phyloP scores from a whole-genome alignment of 352 stramenopile species.

The Globisporangium uncinulatum region DNA sequence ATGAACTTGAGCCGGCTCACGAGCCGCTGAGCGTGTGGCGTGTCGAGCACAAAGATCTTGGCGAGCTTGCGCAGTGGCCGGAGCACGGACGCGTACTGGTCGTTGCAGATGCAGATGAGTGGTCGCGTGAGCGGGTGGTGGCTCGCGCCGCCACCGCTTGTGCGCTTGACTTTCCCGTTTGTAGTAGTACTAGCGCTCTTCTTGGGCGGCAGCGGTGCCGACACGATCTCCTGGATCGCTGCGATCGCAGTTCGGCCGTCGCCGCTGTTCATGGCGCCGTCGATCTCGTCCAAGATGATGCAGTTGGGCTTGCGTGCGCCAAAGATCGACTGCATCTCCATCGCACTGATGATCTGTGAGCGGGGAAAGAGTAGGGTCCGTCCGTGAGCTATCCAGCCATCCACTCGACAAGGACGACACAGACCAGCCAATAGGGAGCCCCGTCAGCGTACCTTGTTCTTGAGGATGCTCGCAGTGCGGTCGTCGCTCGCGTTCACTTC shows the following conservation, averaged over 20 bases:
- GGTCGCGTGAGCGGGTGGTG: slow-evolving; percentile 86
- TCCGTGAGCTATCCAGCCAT: too few species aligned
- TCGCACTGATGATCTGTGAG: slow-evolving; percentile 71
- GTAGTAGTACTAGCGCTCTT: slow-evolving; percentile 13
- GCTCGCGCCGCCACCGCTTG: slow-evolving; percentile 19
- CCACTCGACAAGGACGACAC: too few species aligned
- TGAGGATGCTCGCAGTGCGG: slow-evolving; percentile 87
- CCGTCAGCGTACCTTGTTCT: slow-evolving; percentile 74
- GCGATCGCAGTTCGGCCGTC: slow-evolving; percentile 85
- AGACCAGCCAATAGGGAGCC: neutral
- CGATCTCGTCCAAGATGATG: slow-evolving; percentile 98
- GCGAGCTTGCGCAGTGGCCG: slow-evolving; percentile 91
- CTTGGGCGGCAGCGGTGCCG: slow-evolving; percentile 64
- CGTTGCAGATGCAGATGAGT: slow-evolving; percentile 99
- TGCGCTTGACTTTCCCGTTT: slow-evolving; percentile 16
- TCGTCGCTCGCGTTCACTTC: slow-evolving; percentile 99
- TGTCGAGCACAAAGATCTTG: slow-evolving; percentile 91
- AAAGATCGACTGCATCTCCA: slow-evolving; percentile 90
- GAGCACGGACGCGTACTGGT: slow-evolving; percentile 95
- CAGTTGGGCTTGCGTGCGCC: slow-evolving; percentile 92
- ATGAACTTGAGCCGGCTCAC: slow-evolving; percentile 91
- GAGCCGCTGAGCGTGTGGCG: slow-evolving; percentile 82
- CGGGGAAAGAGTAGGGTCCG: neutral
- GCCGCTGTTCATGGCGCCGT: slow-evolving; percentile 91
- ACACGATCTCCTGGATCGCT: slow-evolving; percentile 91